Evolutionary conservation across 371 early-diverging fungal genomes (phyloP).

Genomic region (Capillidium heterosporum): DNA sequence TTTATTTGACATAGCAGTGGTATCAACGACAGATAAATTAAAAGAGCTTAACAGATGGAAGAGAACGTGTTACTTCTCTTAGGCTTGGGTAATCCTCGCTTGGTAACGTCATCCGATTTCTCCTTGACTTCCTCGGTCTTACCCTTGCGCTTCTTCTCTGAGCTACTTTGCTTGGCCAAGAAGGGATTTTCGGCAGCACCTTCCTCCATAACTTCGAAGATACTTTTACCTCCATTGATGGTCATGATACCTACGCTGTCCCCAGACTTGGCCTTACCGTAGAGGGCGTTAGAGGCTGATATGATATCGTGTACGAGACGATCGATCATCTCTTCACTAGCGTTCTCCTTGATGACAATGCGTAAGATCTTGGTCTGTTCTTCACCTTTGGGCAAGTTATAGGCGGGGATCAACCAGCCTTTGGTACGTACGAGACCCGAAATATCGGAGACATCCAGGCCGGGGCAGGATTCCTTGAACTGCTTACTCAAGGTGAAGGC

Average conservation of each 20-base stretch:
- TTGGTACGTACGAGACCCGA: constrained; percentile 25
- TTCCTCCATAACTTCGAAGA: constrained; percentile 3
- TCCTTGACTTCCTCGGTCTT: not conserved
- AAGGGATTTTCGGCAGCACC: not conserved
- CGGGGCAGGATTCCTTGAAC: constrained; percentile 18
- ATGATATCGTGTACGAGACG: constrained; percentile 12
- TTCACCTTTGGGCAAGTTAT: constrained; percentile 18
- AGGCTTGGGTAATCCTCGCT: no score
- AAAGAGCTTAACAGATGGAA: not conserved
- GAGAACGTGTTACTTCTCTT: not conserved
- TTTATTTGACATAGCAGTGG: no score
- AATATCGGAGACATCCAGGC: constrained; percentile 17
- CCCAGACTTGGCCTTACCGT: not conserved
- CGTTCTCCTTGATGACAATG: constrained; percentile 22
- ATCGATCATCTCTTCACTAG: constrained; percentile 20
- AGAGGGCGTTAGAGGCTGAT: not conserved
- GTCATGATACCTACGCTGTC: no score
- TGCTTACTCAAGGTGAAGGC: constrained; percentile 32
- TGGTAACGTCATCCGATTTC: no score
- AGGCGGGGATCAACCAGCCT: constrained; percentile 23
- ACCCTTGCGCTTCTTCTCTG: not conserved
- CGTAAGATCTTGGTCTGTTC: constrained; percentile 16
- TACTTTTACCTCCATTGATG: not conserved
- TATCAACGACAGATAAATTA: no score
- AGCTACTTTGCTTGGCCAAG: not conserved